Evolutionary conservation across 352 stramenopile genomes (phyloP).

Genomic region (Thalassiosira hispida): DNA sequence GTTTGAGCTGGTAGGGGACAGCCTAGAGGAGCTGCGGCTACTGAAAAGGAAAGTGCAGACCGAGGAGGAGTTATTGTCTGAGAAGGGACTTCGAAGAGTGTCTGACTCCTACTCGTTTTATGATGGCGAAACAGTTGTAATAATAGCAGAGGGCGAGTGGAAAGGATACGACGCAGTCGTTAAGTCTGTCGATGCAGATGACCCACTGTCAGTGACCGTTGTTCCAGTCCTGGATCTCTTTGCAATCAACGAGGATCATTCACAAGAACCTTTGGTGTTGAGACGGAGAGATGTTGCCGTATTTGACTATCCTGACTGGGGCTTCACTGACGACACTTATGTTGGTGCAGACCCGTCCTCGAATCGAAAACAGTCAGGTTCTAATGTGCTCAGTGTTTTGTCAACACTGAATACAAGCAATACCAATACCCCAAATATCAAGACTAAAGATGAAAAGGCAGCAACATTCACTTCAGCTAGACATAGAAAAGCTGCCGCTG

Average conservation of each 20-base stretch:
- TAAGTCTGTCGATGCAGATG: conserved; percentile 20
- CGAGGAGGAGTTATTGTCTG: conserved; percentile 61
- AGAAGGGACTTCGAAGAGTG: conserved; percentile 69
- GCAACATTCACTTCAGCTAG: conserved; percentile 40
- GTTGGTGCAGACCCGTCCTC: conserved; percentile 32
- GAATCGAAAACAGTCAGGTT: conserved; percentile 26
- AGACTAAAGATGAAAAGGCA: conserved; percentile 19
- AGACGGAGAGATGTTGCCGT: conserved; percentile 71
- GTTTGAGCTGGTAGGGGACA: conserved; percentile 62
- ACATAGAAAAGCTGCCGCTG: conserved; percentile 50
- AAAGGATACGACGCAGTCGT: conserved; percentile 66
- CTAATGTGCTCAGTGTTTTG: conserved; percentile 54
- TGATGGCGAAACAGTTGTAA: conserved; percentile 67
- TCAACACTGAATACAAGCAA: conserved; percentile 52
- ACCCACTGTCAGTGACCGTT: conserved; percentile 41
- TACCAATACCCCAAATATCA: conserved; percentile 8
- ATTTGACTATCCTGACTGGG: conserved; percentile 65
- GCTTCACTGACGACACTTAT: conserved; percentile 44
- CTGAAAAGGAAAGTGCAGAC: conserved; percentile 58
- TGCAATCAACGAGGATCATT: conserved; percentile 14
- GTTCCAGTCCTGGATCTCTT: conserved; percentile 45
- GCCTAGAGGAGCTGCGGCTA: conserved; percentile 58
- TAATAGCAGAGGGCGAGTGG: conserved; percentile 67
- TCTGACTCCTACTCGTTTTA: conserved; percentile 52
- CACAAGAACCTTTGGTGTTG: conserved; percentile 43